Evolutionary conservation across 768 basidiomycete genomes (phyloP), one percentile per base, ranked within the genome.

Genomic region (Xerocomellus dryophilus): DNA sequence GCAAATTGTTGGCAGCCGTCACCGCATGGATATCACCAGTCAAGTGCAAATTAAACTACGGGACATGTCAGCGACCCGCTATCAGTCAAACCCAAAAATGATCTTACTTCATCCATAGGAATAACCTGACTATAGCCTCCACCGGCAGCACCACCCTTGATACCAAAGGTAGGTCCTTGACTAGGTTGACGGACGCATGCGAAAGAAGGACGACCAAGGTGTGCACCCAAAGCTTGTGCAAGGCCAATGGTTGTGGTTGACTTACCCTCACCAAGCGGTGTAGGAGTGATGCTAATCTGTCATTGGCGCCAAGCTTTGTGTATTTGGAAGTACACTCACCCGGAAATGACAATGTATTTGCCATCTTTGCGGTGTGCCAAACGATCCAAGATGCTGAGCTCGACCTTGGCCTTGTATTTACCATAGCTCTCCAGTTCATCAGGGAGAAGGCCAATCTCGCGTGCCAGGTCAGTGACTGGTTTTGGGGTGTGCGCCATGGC

Each of bases 121-220:
- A 98, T 98, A 65, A 99, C 91, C 68, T 97, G 95, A 68, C 92
- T 93, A 76, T 98, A 99, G 48, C 96, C 96, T 56, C 96, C 96
- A 38, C 97, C 96, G 40, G 96, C 96, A 35, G 96, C 96, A 63
- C 96, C 97, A 61, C 96, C 96, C 73, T 99, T 99, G 78, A 99
- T 97, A 61, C 96, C 96, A 69, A 98, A 99, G 0, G 96, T 98
- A 32, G 96, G 96, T 12, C 97, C 96, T 72, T 99, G 96, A 74
- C 93, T 94, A 5, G 97, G 97, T 68, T 99, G 97, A 51, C 96
- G 88, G 21, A 98, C 94, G 70, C 94, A 97, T 43, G 97, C 96
- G 70, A 97, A 98, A 10, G 93, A 82, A 31, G 92, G 88, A 51
- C 95, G 92, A 54, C 86, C 86, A 34, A 98, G 83, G 69, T 97